These are phyloP conservation scores for Aphanomyces astaci DNA, from an alignment of 352 stramenopile species.

Conservation along the genomic window DNA sequence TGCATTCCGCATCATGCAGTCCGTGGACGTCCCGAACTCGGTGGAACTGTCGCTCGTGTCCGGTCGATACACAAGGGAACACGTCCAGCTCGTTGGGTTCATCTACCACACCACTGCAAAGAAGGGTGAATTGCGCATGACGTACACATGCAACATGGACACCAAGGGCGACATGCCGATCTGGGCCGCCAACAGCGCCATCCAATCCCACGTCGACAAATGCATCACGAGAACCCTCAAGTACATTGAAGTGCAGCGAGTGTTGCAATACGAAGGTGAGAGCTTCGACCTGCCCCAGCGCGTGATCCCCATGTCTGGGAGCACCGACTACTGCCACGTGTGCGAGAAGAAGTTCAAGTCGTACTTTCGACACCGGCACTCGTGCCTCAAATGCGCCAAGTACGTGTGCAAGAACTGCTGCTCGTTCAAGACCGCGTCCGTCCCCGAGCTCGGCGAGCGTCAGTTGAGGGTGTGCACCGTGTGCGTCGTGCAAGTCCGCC, in stretches of 20 bases:
- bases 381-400: constrained; percentile 79
- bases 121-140: constrained; percentile 67
- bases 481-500: constrained; percentile 63
- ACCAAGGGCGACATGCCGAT: constrained; percentile 72
- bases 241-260: constrained; percentile 77
- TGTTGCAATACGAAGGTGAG: constrained; percentile 42
- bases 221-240: constrained; percentile 79
- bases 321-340: constrained; percentile 60
- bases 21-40: constrained; percentile 47
- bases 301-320: constrained; percentile 25
- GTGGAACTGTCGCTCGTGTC: constrained; percentile 44
- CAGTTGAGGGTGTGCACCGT: constrained; percentile 71
- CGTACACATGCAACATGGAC: constrained; percentile 83
- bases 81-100: constrained; percentile 75
- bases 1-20: constrained; percentile 79
- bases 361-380: constrained; percentile 53
- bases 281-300: constrained; percentile 52
- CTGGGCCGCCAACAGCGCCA: constrained; percentile 76
- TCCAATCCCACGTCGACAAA: constrained; percentile 82
- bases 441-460: constrained; percentile 63
- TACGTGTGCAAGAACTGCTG: constrained; percentile 74
- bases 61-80: constrained; percentile 55
- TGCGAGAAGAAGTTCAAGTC: constrained; percentile 74
- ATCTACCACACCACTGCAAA: constrained; percentile 84
- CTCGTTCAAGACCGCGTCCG: constrained; percentile 46